Base-by-base conservation (phyloP, 345 rosid genomes). In the Gossypium thurberi region DNA sequence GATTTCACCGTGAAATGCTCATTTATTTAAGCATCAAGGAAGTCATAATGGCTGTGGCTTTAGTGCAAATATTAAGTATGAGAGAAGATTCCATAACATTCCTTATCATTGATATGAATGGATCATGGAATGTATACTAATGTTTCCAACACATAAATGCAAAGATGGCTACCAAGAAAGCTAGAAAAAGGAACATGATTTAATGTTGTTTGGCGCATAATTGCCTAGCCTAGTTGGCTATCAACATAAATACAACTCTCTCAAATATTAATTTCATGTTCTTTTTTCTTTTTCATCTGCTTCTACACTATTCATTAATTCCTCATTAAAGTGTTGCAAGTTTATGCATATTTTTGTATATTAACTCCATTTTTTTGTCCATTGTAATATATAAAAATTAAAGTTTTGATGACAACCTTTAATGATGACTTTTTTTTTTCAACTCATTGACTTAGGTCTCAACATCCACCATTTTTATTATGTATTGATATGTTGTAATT, bases 131-230 rank as follows among this genome's bases (percentile, higher is more conserved):
- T 44, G 33, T 6, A 46, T 6, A 43, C 47, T 46, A 65, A 65
- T 65, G 53, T 46, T 65, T 23, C 53, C 33, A 65, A 65, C 52
- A 40, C 70, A 46, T 65, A 65, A 65, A 65, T 65, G 70, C 53
- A 21, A 65, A 46, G 70, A 44, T 65, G 53, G 28, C 55, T 44
- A 44, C 55, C 26, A 20, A 12, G 37, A 20, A 65, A 9, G 28
- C 55, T 14, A 4, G n/a, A 50, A 50, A 14, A 65, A 37, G 37
- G 70, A 65, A 21, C 55, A 21, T 1, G 21, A 44, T 44, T 44
- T 65, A 18, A 18, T 18, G 69, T 42, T 42, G 69, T 65, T 43
- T 61, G 44, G 43, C 33, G 43, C 2, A 28, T 12, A 21, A 60
- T 28, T 60, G 43, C 42, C 56, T 52, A 52, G 37, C 10, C 40